A percentile compares a stretch with the other conserved stretches of the same genome.
Conservation (phyloP, 306 rosid genomes). For the Cyamopsis tetragonoloba region DNA sequence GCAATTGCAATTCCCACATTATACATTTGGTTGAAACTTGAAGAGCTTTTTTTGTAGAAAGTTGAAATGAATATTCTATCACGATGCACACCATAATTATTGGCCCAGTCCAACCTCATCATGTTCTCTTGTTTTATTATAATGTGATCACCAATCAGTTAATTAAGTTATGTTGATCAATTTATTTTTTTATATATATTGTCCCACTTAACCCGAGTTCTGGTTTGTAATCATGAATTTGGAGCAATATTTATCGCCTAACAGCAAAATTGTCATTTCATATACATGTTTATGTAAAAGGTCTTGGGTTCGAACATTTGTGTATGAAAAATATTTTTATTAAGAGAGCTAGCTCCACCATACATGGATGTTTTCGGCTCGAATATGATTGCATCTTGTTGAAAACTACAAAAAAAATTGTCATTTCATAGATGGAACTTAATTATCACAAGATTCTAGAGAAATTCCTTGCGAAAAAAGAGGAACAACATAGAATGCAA, state of each 20-base stretch:
- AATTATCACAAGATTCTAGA: not conserved
- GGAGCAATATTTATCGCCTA: constrained; percentile 11
- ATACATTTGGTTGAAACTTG: constrained; percentile 26
- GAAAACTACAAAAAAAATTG: no score
- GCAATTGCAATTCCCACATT: not conserved
- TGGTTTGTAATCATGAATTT: constrained; percentile 25
- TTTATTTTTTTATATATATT: not conserved
- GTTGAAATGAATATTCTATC: not conserved
- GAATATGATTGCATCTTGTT: no score
- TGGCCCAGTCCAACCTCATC: constrained; percentile 19
- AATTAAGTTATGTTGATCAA: constrained; percentile 4
- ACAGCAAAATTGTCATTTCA: constrained; percentile 3
- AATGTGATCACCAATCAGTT: constrained; percentile 5
- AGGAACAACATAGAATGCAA: constrained; percentile 1
- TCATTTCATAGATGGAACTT: constrained; percentile 2
- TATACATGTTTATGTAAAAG: no score
- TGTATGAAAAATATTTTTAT: no score
- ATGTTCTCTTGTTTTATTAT: constrained; percentile 18
- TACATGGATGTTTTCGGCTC: no score
- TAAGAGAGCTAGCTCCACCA: no score
- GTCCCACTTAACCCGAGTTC: constrained; percentile 23
- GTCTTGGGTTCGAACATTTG: no score
- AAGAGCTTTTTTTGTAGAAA: not conserved
- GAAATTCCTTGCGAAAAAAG: constrained; percentile 19
- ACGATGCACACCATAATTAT: constrained; percentile 17